Percentiles rank a stretch among this genome's conserved stretches.
Conservation (phyloP, 106 monocot species). For the Cymbidium sinense region DNA sequence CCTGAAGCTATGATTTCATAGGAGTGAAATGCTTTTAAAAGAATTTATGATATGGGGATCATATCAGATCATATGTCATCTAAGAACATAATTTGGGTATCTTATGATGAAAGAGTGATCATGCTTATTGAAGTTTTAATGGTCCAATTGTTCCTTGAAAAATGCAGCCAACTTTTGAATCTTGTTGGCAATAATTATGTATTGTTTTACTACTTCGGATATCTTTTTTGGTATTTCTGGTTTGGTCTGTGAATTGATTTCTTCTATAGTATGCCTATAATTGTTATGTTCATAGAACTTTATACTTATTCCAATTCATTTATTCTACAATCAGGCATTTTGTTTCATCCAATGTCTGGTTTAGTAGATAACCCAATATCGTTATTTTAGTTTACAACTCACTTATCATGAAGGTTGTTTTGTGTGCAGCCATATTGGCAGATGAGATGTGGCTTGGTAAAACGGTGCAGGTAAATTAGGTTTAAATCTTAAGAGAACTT, state of each 20-base stretch:
- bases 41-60: too few species aligned
- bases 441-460: slow-evolving; percentile 99
- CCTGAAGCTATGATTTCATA: too few species aligned
- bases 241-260: neutral
- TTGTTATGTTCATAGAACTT: neutral
- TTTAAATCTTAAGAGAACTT: neutral
- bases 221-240: neutral
- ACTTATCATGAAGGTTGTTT: slow-evolving; percentile 2
- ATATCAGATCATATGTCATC: too few species aligned
- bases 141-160: too few species aligned
- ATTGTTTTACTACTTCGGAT: neutral
- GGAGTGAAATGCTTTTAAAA: too few species aligned
- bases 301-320: neutral
- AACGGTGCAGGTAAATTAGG: slow-evolving; percentile 76
- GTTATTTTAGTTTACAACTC: slow-evolving; percentile 1
- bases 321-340: neutral
- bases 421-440: slow-evolving; percentile 82
- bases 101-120: too few species aligned
- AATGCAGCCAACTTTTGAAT: neutral
- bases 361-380: neutral
- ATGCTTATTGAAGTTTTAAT: too few species aligned
- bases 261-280: neutral
- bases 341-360: neutral
- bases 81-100: too few species aligned
- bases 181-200: neutral